Conservation (phyloP, 2,329 filamentous ascomycete genomes). For the Thielaviopsis cerberus region DNA sequence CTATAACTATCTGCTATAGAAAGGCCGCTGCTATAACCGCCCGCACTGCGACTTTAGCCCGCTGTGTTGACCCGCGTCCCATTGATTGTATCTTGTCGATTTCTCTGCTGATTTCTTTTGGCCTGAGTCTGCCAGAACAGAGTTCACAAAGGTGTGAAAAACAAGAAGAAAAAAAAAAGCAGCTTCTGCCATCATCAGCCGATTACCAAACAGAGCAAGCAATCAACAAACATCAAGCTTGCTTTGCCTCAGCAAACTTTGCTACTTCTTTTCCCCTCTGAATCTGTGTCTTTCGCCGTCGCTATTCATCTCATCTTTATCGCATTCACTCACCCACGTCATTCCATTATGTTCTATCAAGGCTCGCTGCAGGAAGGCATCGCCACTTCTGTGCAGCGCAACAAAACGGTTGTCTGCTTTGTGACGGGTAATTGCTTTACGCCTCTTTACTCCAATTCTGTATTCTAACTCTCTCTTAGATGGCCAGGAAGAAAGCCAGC, state of each 20-base stretch:
- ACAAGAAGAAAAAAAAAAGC: too few relatives aligned
- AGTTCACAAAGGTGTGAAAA: too few relatives aligned
- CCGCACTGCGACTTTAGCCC: background rate
- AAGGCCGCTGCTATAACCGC: background rate
- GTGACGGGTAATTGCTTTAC: conserved; percentile 41
- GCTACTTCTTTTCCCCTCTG: background rate
- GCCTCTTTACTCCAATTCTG: background rate
- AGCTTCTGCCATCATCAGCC: too few relatives aligned
- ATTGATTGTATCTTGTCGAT: too few relatives aligned
- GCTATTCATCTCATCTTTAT: background rate
- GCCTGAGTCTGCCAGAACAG: too few relatives aligned
- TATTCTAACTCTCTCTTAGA: conserved; percentile 29
- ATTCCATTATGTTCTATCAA: conserved; percentile 52
- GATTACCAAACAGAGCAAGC: background rate
- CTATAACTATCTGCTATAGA: background rate
- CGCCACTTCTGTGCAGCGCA: conserved; percentile 49
- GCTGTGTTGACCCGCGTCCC: background rate
- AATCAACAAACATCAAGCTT: too few relatives aligned
- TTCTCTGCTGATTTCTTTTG: too few relatives aligned
- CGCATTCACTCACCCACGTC: background rate
- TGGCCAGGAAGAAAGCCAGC: conserved; percentile 45
- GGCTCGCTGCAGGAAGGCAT: conserved; percentile 72
- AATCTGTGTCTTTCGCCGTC: too few relatives aligned
- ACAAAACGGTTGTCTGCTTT: conserved; percentile 70
- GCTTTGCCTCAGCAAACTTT: background rate